Evolutionary conservation across 345 rosid species (phyloP).

Genomic region (Citrus maxima): DNA sequence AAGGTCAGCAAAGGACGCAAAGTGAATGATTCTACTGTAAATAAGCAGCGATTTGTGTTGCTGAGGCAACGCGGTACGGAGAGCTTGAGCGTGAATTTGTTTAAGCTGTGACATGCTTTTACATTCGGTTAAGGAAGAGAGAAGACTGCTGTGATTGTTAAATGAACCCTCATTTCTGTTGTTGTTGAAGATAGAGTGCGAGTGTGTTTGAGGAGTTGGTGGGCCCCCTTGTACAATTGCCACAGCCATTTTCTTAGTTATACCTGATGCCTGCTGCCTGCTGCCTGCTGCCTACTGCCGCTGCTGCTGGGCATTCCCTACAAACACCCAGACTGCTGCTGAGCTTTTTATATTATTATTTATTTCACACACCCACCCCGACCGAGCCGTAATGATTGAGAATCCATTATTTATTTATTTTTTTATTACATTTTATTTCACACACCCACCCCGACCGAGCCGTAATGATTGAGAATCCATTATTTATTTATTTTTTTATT

Average conservation of each 20-base stretch:
- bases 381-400: too few relatives aligned
- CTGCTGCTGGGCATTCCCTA: neutral
- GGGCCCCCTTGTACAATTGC: conserved; percentile 25
- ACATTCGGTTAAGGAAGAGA: conserved; percentile 40
- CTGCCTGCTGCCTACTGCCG: too few relatives aligned
- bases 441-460: too few relatives aligned
- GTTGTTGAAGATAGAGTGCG: conserved; percentile 9
- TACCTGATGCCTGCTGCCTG: too few relatives aligned
- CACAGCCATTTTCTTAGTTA: conserved; percentile 25
- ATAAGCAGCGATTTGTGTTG: conserved; percentile 45
- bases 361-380: too few relatives aligned
- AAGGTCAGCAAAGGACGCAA: conserved; percentile 43
- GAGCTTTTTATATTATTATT: too few relatives aligned
- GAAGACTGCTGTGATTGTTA: conserved; percentile 39
- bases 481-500: too few relatives aligned
- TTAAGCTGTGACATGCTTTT: conserved; percentile 54
- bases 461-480: too few relatives aligned
- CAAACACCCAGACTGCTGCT: too few relatives aligned
- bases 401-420: too few relatives aligned
- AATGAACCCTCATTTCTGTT: conserved; percentile 9
- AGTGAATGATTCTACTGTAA: conserved; percentile 58
- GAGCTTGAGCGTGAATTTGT: conserved; percentile 67
- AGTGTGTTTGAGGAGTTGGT: conserved; percentile 29
- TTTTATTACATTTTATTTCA: too few relatives aligned
- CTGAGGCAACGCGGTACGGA: conserved; percentile 47